Percentiles rank a stretch among this genome's conserved stretches.
phyloP scores from a whole-genome alignment of 352 stramenopile species.

The Aphanomyces stellatus region DNA sequence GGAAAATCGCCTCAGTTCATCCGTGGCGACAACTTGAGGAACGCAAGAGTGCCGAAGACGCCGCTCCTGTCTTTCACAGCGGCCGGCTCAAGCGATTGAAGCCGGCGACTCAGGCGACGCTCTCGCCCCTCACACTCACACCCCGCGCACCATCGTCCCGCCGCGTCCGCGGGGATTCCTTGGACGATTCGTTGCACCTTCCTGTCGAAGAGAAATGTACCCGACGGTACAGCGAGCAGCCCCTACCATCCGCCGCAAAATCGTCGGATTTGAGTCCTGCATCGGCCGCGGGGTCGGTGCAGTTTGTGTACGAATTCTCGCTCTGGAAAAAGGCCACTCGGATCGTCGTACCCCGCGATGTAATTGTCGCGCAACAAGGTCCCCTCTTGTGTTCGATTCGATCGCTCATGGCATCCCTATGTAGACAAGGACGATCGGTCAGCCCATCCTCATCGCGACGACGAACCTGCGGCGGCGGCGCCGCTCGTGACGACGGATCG shows the following conservation, averaged over 20 bases:
- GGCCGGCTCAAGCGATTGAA: neutral
- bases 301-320: neutral
- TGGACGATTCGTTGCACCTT: conserved; percentile 23
- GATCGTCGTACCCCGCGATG: neutral
- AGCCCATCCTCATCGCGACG: no score
- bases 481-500: neutral
- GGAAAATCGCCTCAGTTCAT: neutral
- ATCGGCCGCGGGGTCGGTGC: neutral
- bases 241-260: neutral
- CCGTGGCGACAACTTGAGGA: neutral
- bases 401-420: no score
- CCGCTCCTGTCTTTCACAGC: neutral
- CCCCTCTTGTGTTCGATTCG: no score
- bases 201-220: neutral
- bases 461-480: neutral
- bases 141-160: conserved; percentile 37
- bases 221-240: neutral
- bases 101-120: conserved; percentile 20
- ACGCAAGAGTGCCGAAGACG: neutral
- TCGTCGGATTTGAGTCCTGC: neutral
- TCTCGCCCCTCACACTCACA: conserved; percentile 34
- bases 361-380: no score
- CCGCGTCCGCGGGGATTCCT: neutral
- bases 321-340: neutral
- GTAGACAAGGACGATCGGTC: no score